Conservation (phyloP, 139 green algal species). For the Micractinium conductrix region DNA sequence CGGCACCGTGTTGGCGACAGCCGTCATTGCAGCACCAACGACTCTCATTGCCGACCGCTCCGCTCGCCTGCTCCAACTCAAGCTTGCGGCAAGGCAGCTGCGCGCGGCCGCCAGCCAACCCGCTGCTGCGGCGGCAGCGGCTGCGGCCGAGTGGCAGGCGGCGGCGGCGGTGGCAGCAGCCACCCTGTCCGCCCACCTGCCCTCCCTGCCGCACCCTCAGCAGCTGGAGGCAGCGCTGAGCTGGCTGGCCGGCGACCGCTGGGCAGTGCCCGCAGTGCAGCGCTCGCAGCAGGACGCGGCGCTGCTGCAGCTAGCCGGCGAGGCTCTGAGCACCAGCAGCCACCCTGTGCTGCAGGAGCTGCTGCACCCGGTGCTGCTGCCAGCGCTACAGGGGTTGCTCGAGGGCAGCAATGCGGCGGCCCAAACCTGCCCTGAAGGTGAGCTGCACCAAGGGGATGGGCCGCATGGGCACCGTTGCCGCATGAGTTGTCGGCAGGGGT, state of each 20-base stretch:
- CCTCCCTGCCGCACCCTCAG: constrained; percentile 23
- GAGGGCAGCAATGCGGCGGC: neutral
- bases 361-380: constrained; percentile 55
- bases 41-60: constrained; percentile 35
- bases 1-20: constrained; percentile 24
- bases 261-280: neutral
- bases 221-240: neutral
- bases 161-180: constrained; percentile 56
- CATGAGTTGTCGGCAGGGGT: too few relatives aligned
- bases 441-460: too few relatives aligned
- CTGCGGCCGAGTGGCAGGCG: constrained; percentile 34
- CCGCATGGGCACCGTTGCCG: too few relatives aligned
- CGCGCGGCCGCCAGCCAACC: constrained; percentile 16
- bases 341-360: constrained; percentile 43
- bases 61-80: constrained; percentile 76
- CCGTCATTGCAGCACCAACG: constrained; percentile 2
- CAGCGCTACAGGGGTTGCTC: constrained; percentile 35
- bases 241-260: constrained; percentile 20
- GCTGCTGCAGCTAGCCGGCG: neutral
- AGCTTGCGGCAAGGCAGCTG: constrained; percentile 61
- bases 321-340: constrained; percentile 1
- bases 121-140: neutral
- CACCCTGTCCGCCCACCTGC: constrained; percentile 59
- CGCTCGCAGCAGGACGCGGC: neutral
- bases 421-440: too few relatives aligned